A percentile compares a stretch with the other conserved stretches of the same genome.
Conservation (phyloP, 1,139 yeast genomes). For the Oligophagozyma castellii region DNA sequence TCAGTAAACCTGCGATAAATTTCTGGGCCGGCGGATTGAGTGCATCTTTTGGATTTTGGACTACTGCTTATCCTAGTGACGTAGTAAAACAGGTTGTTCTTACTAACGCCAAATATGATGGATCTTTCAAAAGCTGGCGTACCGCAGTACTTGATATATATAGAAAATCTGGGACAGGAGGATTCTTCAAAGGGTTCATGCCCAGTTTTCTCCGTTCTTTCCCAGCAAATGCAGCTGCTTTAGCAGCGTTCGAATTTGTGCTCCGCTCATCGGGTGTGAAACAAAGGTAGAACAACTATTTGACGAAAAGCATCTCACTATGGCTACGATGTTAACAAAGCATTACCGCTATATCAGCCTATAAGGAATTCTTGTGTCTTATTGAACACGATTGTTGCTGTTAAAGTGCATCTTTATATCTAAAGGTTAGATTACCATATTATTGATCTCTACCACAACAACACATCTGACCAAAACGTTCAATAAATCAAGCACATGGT, state of each 20-base stretch:
- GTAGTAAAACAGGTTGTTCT: conserved; percentile 79
- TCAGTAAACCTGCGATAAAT: conserved; percentile 58
- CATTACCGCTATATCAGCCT: no score
- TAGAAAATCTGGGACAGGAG: conserved; percentile 45
- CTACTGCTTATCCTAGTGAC: conserved; percentile 80
- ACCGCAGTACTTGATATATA: conserved; percentile 63
- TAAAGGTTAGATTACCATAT: no score
- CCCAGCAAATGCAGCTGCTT: conserved; percentile 90
- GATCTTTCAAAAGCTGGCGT: conserved; percentile 57
- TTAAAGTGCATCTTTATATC: no score
- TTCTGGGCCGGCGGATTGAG: conserved; percentile 89
- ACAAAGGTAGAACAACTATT: no score
- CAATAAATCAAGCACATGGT: not conserved
- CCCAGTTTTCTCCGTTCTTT: conserved; percentile 65
- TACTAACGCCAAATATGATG: conserved; percentile 63
- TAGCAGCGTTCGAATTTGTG: conserved; percentile 79
- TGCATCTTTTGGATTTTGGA: conserved; percentile 64
- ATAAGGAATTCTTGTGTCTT: no score
- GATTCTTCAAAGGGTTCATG: conserved; percentile 66
- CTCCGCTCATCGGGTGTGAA: conserved; percentile 39
- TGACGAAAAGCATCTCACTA: no score
- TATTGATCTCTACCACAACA: no score
- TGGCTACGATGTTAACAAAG: no score
- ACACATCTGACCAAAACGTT: not conserved
- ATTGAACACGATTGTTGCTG: no score